Evolutionary conservation across 2,329 filamentous ascomycete species (phyloP).

Genomic region (Colletotrichum sp.): DNA sequence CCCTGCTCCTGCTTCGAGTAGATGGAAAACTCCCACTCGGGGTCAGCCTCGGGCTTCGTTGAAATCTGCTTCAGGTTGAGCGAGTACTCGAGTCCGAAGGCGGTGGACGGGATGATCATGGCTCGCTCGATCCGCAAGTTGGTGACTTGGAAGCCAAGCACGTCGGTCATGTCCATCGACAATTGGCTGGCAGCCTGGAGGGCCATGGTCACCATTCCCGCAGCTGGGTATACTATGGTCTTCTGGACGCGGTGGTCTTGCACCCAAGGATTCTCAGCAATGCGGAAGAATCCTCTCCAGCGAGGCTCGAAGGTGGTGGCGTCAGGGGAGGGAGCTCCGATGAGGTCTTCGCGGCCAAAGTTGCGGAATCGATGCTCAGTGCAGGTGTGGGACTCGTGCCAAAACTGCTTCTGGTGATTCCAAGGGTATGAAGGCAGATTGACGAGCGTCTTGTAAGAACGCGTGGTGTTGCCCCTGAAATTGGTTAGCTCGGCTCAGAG

Average conservation of each 20-base stretch:
- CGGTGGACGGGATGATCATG: slow-evolving; percentile 52
- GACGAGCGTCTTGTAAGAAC: slow-evolving; percentile 32
- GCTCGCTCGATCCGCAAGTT: slow-evolving; percentile 54
- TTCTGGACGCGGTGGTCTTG: slow-evolving; percentile 56
- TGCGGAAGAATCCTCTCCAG: slow-evolving; percentile 55
- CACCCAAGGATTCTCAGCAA: slow-evolving; percentile 57
- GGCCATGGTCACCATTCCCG: slow-evolving; percentile 55
- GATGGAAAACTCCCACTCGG: slow-evolving; percentile 45
- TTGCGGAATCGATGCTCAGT: slow-evolving; percentile 47
- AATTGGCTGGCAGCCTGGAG: slow-evolving; percentile 51
- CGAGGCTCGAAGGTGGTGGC: slow-evolving; percentile 49
- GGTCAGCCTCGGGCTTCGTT: slow-evolving; percentile 2
- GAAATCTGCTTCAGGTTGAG: slow-evolving; percentile 45
- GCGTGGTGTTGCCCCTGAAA: not conserved
- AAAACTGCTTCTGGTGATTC: slow-evolving; percentile 58
- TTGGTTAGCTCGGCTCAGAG: not conserved
- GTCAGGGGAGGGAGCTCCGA: slow-evolving; percentile 51
- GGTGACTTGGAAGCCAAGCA: slow-evolving; percentile 47
- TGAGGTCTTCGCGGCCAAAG: slow-evolving; percentile 54
- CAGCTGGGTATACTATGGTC: slow-evolving; percentile 54
- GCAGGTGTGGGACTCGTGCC: slow-evolving; percentile 57
- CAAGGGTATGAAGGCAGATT: slow-evolving; percentile 59
- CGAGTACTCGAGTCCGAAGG: slow-evolving; percentile 54
- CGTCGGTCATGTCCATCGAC: slow-evolving; percentile 20
- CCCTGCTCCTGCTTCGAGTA: slow-evolving; percentile 48